Percentiles rank a stretch among this genome's conserved stretches.
Evolutionary conservation across 2,329 filamentous ascomycete species (phyloP).

Genomic region (Aspergillus sergii): DNA sequence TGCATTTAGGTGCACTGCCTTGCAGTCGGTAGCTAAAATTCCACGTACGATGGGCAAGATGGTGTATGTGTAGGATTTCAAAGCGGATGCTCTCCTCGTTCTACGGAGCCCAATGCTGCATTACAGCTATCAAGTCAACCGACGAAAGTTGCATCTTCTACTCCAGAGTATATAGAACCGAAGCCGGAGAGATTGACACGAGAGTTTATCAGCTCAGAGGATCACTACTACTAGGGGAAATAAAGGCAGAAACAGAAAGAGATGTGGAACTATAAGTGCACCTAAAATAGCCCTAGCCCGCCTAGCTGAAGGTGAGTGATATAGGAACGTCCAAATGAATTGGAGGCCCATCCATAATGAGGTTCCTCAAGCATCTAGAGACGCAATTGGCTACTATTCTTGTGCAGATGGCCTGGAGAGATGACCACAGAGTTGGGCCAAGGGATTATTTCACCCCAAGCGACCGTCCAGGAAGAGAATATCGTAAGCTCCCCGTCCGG

Average conservation of each 20-base stretch:
- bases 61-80: no score
- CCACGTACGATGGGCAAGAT: not conserved
- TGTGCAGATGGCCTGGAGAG: not conserved
- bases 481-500: not conserved
- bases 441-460: not conserved
- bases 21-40: not conserved
- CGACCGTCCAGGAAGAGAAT: not conserved
- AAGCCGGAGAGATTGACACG: no score
- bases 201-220: no score
- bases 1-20: not conserved
- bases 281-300: not conserved
- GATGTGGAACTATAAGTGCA: not conserved
- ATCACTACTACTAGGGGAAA: no score
- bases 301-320: not conserved
- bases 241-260: no score
- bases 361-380: not conserved
- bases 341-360: not conserved
- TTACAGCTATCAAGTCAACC: no score
- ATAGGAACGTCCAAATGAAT: not conserved
- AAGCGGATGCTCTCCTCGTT: no score
- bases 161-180: no score
- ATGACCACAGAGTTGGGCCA: not conserved
- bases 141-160: no score
- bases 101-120: no score
- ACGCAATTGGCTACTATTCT: not conserved